Base-by-base conservation (phyloP, 441 rosid genomes). In the Bruguiera hainesii region DNA sequence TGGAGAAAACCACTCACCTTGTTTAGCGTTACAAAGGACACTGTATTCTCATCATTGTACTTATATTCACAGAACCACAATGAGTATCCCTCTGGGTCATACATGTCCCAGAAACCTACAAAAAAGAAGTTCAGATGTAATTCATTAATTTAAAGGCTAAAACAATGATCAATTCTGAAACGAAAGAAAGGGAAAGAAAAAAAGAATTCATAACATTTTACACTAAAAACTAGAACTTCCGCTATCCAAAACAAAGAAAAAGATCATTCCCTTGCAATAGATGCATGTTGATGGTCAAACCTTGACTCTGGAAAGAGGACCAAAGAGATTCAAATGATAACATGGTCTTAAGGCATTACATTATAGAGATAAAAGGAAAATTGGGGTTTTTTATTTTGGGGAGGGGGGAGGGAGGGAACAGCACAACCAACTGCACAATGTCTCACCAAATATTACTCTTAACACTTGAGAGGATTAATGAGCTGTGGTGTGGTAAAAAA, bases 31-130 rank as follows among this genome's bases (percentile, higher is more conserved):
- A 93, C 97, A 2, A 82, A 93, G 0, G 98, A 87, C 18, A 93
- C 98, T 0, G 81, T 90, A 68, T 93, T 93, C 87, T 93, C 98
- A 0, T 93, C 96, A 33, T 93, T 87, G 85, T 93, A 93, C 72
- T 93, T 93, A 84, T 90, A 93, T 75, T 93, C 93, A 39, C 97
- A 93, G 79, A 93, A 90, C 98, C 98, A 93, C 6, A 93, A 78
- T 0, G 98, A 93, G 84, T 93, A 93, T 23, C 98, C 98, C 82
- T 90, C 97, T 0, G 94, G 91, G 76, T 93, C 98, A 71, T 89
- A 93, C 97, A 93, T 93, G 81, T 91, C 97, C 98, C 97, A 93
- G 84, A 93, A 93, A 63, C 98, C 98, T 93, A 74, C 79, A 80
- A 63, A 26, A 50, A 11, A 33, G 7, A 53, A 15, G 56, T 18